These are phyloP conservation scores for Heterobasidion irregulare DNA, from an alignment of 1,284 basidiomycete species.

Conservation along the genomic window DNA sequence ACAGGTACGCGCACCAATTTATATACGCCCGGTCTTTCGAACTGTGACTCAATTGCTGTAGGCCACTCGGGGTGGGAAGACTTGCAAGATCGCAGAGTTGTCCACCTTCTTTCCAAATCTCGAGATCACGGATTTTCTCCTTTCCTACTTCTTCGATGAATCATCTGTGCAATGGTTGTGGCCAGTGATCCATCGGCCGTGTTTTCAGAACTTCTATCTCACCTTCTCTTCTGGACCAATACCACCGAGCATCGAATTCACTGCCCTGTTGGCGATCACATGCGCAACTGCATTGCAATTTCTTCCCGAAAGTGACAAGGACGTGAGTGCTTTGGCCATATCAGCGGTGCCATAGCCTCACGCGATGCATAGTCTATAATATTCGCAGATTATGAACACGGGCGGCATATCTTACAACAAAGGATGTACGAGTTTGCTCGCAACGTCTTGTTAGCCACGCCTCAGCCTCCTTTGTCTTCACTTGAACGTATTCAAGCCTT, in stretches of 20 bases:
- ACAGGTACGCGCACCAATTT: not conserved
- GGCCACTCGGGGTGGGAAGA: not conserved
- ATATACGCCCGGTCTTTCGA: not conserved
- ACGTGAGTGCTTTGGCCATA: constrained; percentile 7
- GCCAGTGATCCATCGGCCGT: constrained; percentile 15
- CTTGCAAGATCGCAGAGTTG: constrained; percentile 5
- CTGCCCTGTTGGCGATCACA: constrained; percentile 14
- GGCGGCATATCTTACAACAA: constrained; percentile 12
- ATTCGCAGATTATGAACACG: constrained; percentile 13
- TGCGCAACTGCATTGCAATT: constrained; percentile 17
- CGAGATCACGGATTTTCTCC: constrained; percentile 11
- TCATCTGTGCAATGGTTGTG: constrained; percentile 15
- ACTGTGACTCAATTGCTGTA: not conserved
- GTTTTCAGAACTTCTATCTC: constrained; percentile 14
- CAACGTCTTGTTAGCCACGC: constrained; percentile 10
- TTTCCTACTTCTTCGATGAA: constrained; percentile 14
- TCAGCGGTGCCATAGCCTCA: too few species aligned
- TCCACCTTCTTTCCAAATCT: constrained; percentile 14
- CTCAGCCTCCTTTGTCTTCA: constrained; percentile 10
- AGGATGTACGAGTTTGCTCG: constrained; percentile 13
- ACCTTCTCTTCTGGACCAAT: constrained; percentile 7
- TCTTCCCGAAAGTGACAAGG: constrained; percentile 14
- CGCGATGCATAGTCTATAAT: constrained; percentile 5
- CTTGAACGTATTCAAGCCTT: constrained; percentile 16
- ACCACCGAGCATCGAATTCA: constrained; percentile 13